Evolutionary conservation across 176 grass and related monocot genomes (phyloP).

Genomic region (Miscanthus lutarioriparius): DNA sequence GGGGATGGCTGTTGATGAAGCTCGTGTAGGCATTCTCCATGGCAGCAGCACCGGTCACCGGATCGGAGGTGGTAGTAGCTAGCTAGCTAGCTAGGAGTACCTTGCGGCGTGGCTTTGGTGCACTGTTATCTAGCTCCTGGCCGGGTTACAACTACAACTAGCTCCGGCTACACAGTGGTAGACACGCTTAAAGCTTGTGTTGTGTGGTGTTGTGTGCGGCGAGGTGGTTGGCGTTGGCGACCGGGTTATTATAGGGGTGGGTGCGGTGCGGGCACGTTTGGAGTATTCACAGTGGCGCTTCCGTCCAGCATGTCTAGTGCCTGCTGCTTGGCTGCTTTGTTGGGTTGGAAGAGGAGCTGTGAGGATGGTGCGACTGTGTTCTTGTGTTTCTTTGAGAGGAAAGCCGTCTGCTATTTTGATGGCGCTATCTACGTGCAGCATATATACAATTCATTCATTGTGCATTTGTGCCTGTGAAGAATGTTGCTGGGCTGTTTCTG

Average conservation of each 20-base stretch:
- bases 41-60: not conserved
- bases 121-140: not conserved
- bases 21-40: slow-evolving; percentile 85
- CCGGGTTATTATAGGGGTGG: slow-evolving; percentile 40
- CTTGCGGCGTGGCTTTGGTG: not conserved
- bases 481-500: not conserved
- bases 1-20: slow-evolving; percentile 54
- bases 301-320: not conserved
- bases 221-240: slow-evolving; percentile 45
- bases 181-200: not conserved
- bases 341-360: not conserved
- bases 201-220: slow-evolving; percentile 18
- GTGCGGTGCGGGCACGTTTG: not conserved
- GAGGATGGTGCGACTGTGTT: not conserved
- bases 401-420: not conserved
- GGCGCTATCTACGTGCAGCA: not conserved
- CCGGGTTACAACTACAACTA: not conserved
- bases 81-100: not conserved
- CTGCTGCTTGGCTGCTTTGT: not conserved
- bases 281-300: not conserved
- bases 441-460: not conserved
- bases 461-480: not conserved
- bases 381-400: not conserved
- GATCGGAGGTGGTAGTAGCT: not conserved
- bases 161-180: not conserved